Evolutionary conservation across 2,329 filamentous ascomycete genomes (phyloP).

Genomic region (Paecilomyces sp.): DNA sequence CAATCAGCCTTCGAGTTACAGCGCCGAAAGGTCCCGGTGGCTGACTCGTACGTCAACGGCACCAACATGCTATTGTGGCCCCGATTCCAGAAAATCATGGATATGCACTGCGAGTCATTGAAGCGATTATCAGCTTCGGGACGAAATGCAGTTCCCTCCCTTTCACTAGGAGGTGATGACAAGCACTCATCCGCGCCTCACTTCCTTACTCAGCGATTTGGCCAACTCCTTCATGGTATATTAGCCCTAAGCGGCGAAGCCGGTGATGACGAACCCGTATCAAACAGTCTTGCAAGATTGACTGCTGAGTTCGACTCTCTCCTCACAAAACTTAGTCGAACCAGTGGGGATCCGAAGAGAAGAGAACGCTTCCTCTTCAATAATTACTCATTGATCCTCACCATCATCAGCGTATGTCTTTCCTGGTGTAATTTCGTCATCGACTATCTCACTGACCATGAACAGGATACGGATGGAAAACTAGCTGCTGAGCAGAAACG

Average conservation of each 20-base stretch:
- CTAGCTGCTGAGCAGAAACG: slow-evolving; percentile 61
- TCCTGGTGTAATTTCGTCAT: background rate
- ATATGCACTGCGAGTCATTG: slow-evolving; percentile 83
- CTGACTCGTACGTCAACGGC: slow-evolving; percentile 87
- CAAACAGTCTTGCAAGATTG: slow-evolving; percentile 69
- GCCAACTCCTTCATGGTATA: slow-evolving; percentile 81
- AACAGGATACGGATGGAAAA: slow-evolving; percentile 40
- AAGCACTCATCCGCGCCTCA: slow-evolving; percentile 62
- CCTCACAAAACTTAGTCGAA: slow-evolving; percentile 69
- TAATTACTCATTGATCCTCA: slow-evolving; percentile 90
- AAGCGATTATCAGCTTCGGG: slow-evolving; percentile 48
- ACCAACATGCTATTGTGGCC: slow-evolving; percentile 97
- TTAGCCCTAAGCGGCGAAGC: slow-evolving; percentile 78
- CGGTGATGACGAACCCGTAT: slow-evolving; percentile 88
- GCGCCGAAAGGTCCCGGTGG: slow-evolving; percentile 77
- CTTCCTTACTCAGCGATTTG: slow-evolving; percentile 89
- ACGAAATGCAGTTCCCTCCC: slow-evolving; percentile 45
- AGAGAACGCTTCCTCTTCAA: slow-evolving; percentile 85
- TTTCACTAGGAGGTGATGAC: slow-evolving; percentile 44
- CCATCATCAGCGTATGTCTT: slow-evolving; percentile 65
- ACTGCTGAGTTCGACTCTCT: slow-evolving; percentile 78
- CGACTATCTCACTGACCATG: slow-evolving; percentile 6
- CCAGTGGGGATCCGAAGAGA: slow-evolving; percentile 69
- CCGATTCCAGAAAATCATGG: slow-evolving; percentile 88
- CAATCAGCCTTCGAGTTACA: slow-evolving; percentile 92